These are phyloP conservation scores for Ophioceras dolichostomum DNA, from an alignment of 2,329 filamentous ascomycete genomes.

Conservation along the genomic window DNA sequence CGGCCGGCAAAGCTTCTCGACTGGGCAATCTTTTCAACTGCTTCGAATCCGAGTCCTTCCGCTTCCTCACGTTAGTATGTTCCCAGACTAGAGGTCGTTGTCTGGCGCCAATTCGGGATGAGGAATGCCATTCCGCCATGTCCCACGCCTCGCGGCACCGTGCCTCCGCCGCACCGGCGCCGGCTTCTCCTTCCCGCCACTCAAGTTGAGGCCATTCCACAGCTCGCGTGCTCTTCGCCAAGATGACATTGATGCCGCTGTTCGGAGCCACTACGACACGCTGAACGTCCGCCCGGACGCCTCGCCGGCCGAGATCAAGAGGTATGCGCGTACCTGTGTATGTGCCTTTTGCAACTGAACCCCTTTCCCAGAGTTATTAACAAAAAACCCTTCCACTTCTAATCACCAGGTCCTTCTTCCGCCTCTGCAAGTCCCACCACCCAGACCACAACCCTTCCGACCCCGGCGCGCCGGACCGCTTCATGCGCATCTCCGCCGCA, in stretches of 20 bases:
- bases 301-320: constrained; percentile 70
- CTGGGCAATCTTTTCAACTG: no score
- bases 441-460: constrained; percentile 80
- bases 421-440: constrained; percentile 82
- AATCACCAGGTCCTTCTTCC: constrained; percentile 69
- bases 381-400: constrained; percentile 1
- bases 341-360: no score
- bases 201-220: constrained; percentile 12
- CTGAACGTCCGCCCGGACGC: constrained; percentile 62
- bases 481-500: constrained; percentile 73
- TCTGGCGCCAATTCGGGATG: constrained; percentile 25
- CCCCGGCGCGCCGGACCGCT: constrained; percentile 59
- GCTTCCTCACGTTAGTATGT: no score
- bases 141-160: constrained; percentile 15
- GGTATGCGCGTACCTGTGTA: no score
- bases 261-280: constrained; percentile 66
- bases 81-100: no score
- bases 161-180: constrained; percentile 5
- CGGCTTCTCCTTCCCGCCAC: constrained; percentile 3
- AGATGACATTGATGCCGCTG: constrained; percentile 17
- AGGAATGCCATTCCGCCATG: constrained; percentile 47
- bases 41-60: no score
- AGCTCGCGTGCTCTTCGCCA: constrained; percentile 12
- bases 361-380: no score
- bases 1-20: no score